Percentiles rank a stretch among this genome's conserved stretches.
These are phyloP conservation scores for Penicillium sp. DNA, from an alignment of 2,329 filamentous ascomycete genomes.

Conservation along the genomic window DNA sequence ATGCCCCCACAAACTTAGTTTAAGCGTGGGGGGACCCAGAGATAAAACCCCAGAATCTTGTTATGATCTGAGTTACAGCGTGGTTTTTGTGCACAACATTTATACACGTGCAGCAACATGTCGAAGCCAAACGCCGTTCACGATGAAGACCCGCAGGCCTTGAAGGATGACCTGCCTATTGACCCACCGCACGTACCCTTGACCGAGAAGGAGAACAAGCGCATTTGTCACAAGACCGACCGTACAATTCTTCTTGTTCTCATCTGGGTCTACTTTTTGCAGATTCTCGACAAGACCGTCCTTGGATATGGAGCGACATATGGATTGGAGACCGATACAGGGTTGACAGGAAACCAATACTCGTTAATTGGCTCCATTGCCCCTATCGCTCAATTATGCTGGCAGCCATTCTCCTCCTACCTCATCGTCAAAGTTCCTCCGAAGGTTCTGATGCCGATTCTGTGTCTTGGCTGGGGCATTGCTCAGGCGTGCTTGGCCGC, in stretches of 20 bases:
- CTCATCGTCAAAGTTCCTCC: conserved; percentile 64
- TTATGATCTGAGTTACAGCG: background rate
- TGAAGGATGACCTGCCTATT: conserved; percentile 12
- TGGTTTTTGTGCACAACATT: background rate
- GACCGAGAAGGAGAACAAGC: conserved; percentile 47
- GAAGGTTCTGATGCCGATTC: conserved; percentile 56
- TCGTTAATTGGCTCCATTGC: conserved; percentile 59
- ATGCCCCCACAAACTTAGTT: conserved; percentile 3
- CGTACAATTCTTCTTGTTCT: conserved; percentile 54
- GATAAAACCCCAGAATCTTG: conserved; percentile 4
- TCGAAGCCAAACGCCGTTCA: conserved; percentile 19
- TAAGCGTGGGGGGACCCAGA: conserved; percentile 7
- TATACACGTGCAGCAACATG: conserved; percentile 6
- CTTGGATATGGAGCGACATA: conserved; percentile 61
- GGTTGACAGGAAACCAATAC: conserved; percentile 56
- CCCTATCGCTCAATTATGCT: conserved; percentile 60
- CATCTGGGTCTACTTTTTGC: conserved; percentile 49
- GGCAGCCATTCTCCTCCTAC: conserved; percentile 61
- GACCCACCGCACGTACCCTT: conserved; percentile 26
- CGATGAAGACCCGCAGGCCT: conserved; percentile 16
- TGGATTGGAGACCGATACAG: conserved; percentile 52
- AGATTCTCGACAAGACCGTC: conserved; percentile 60
- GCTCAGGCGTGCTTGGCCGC: conserved; percentile 51
- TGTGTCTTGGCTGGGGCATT: conserved; percentile 52
- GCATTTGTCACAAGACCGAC: conserved; percentile 64